Evolutionary conservation across 2,329 filamentous ascomycete genomes (phyloP), one percentile per base, ranked within the genome.

Genomic region (Fusarium sambucinum): DNA sequence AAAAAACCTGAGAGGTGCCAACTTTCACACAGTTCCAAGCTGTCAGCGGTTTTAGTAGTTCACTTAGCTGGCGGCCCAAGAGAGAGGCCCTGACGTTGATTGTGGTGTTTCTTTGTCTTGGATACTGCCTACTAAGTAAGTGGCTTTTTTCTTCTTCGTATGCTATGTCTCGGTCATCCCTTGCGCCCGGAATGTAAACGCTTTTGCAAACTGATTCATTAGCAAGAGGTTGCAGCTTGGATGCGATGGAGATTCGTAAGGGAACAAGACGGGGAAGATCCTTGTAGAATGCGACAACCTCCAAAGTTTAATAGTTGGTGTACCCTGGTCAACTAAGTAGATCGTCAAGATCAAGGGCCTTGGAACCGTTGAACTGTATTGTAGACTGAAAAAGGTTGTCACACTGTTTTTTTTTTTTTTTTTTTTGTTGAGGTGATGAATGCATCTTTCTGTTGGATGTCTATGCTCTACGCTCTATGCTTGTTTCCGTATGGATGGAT

Each of bases 171-270:
- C 16, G 25, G 42, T 42, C 55, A 44, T 46, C 52, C 61, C 61
- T 55, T 66, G 52, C 56, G 46, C 25, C 37, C 35, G 57, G 66
- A 67, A 69, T 67, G 57, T 57, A 59, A 59, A 59, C 59, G 52
- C 52, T 69, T 53, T 69, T 51, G 29, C 56, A 59, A 29, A 55
- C 27, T 38, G 23, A 53, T 44, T 23, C 46, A 50, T 40, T 45
- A 16, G 38, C 16, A 51, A 63, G 40, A 55, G 25, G 21, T 16
- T 59, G 48, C 45, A 65, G 54, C 30, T 47, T 46, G 21, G 21
- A 46, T 57, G 27, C 32, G 38, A 30, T 44, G 52, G 32, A 29
- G 33, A 27, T 38, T 51, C 23, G 37, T 27, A 32, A 55, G 56
- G 44, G 27, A 63, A 60, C 30, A 47, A 25, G 33, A 37, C 47